Evolutionary conservation across 371 early-diverging fungal species (phyloP), one percentile per base, ranked within the genome.

Genomic region (Entomophthora muscae): DNA sequence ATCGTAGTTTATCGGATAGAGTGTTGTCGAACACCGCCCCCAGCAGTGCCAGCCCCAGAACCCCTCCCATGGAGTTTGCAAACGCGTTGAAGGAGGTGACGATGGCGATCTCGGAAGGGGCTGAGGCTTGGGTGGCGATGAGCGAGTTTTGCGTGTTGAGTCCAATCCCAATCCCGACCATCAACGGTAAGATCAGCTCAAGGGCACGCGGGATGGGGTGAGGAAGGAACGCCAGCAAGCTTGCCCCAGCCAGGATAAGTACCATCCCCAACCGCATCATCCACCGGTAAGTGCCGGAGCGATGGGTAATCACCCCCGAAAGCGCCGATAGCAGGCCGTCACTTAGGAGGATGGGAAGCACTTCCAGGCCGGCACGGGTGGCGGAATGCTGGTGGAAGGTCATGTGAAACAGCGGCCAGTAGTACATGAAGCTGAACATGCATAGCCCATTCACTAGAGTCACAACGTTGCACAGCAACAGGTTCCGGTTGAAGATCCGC

Each of bases 341-440:
- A 54, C 59, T 53, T 21, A 75, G 28, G 32, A 85, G 72, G 23
- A 79, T 63, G 21, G 85, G 84, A 59, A 86, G 71, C 63, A 78
- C 64, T 32, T 76, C 69, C 54, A 83, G 57, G 21, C 87, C 87
- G 13, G 84, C 73, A 0, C 53, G 22, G 2, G 73, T 75, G 17
- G 75, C 71, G 28, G 69, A 64, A 23, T 66, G 64, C 29, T n/a
- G 2, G 12, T 71, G 66, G 59, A 76, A 72, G 42, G 76, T 64
- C 61, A 76, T 77, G 69, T 78, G 83, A 52, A 75, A 80, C 30
- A 79, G 56, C 2, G 88, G 81, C 10, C 83, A 75, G 70, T 84
- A 86, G 66, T 83, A 94, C 7, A 88, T 67, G n/a, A 83, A 75
- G 26, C 82, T 78, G 57, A 84, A 80, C 65, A 88, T 83, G 28